These are phyloP conservation scores for Trichosanthes cucumerina DNA, from an alignment of 306 rosid genomes.

Conservation along the genomic window DNA sequence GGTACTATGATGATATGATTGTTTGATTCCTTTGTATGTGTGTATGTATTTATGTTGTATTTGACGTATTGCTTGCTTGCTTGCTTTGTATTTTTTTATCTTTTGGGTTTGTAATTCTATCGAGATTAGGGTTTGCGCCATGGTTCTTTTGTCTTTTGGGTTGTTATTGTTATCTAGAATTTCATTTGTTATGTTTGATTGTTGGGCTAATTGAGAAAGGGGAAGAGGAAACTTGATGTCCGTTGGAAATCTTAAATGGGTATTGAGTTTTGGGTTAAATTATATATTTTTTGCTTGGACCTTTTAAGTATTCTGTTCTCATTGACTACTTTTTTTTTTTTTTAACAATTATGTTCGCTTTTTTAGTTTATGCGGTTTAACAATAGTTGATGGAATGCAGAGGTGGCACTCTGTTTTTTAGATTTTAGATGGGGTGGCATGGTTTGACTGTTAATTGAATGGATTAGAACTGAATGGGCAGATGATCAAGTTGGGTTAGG, in stretches of 20 bases:
- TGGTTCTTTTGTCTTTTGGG: neutral
- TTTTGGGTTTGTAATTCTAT: neutral
- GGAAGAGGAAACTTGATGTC: neutral
- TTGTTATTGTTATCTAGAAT: neutral
- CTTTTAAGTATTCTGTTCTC: neutral
- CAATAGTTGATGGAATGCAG: neutral
- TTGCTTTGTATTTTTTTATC: neutral
- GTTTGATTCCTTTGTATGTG: neutral
- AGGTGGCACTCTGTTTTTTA: neutral
- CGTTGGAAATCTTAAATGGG: neutral
- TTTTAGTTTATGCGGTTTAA: neutral
- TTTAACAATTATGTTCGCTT: neutral
- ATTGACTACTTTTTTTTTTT: neutral
- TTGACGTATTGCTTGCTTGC: neutral
- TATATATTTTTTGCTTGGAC: neutral
- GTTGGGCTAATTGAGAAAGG: neutral
- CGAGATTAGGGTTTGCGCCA: neutral
- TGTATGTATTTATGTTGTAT: neutral
- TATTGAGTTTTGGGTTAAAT: neutral
- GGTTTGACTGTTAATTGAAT: neutral
- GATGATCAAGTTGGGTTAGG: neutral
- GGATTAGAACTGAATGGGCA: neutral
- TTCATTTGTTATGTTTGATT: neutral
- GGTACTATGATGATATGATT: constrained; percentile 29
- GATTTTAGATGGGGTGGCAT: neutral